Percentiles rank a stretch among this genome's conserved stretches.
These are phyloP conservation scores for Rhodomyrtus tomentosa DNA, from an alignment of 345 rosid genomes.

Conservation along the genomic window DNA sequence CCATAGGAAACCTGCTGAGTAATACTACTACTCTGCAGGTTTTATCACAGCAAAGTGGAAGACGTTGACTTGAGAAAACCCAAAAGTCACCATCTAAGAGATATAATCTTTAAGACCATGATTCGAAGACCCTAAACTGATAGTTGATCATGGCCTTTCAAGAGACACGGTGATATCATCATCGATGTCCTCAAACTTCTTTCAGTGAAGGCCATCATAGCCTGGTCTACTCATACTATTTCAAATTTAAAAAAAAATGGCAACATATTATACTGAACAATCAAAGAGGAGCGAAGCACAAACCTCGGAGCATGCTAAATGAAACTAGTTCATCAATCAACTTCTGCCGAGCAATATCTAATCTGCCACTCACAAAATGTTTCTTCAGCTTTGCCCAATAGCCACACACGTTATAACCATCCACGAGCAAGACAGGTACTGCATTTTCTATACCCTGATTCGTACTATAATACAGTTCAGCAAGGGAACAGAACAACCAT, in stretches of 20 bases:
- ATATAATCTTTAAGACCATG: background rate
- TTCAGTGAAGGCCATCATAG: background rate
- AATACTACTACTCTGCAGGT: background rate
- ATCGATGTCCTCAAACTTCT: background rate
- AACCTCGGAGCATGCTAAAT: constrained; percentile 70
- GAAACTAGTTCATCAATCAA: constrained; percentile 67
- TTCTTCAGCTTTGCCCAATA: constrained; percentile 87
- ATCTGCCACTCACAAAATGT: constrained; percentile 73
- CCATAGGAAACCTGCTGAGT: background rate
- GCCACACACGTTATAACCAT: constrained; percentile 96
- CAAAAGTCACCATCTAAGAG: background rate
- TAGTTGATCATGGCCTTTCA: background rate
- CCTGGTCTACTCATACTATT: background rate
- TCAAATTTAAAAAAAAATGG: background rate
- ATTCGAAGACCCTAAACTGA: background rate
- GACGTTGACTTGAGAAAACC: accelerated
- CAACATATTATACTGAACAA: background rate
- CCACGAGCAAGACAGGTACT: constrained; percentile 91
- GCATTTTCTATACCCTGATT: constrained; percentile 52
- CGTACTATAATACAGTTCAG: constrained; percentile 55
- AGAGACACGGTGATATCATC: background rate
- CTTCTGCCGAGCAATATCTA: constrained; percentile 80
- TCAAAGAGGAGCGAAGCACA: background rate
- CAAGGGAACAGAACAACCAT: constrained; percentile 3
- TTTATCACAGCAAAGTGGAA: background rate